Percentiles rank a stretch among this genome's conserved stretches.
Conservation (phyloP, 768 basidiomycete genomes). For the Chiua virens region DNA sequence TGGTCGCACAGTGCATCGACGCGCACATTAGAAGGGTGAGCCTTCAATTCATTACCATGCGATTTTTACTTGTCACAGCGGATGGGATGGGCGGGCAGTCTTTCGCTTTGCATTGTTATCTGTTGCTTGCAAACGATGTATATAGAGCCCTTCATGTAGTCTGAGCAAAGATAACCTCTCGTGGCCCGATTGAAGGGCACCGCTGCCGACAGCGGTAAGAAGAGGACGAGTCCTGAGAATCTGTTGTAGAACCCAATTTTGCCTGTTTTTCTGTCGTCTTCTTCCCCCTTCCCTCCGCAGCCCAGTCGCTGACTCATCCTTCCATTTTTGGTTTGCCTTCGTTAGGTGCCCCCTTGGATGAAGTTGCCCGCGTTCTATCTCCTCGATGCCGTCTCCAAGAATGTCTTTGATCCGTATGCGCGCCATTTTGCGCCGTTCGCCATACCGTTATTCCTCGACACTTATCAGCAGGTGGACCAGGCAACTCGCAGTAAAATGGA, state of each 20-base stretch:
- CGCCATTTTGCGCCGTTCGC: conserved; percentile 81
- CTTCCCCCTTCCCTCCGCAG: conserved; percentile 9
- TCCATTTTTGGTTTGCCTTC: conserved; percentile 27
- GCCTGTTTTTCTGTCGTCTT: conserved; percentile 30
- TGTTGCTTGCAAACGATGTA: conserved; percentile 43
- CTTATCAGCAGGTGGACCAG: conserved; percentile 85
- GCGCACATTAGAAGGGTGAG: conserved; percentile 89
- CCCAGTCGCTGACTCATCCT: conserved; percentile 66
- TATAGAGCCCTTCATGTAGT: conserved; percentile 42
- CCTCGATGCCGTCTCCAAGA: conserved; percentile 96
- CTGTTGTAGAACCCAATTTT: conserved; percentile 22
- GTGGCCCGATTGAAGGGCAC: conserved; percentile 32
- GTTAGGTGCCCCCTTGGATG: conserved; percentile 83
- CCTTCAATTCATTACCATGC: conserved; percentile 31
- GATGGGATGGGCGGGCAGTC: conserved; percentile 27
- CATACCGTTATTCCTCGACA: conserved; percentile 80
- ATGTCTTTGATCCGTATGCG: conserved; percentile 91
- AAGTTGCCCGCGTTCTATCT: conserved; percentile 95
- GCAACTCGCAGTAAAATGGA: conserved; percentile 92
- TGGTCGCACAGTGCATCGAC: conserved; percentile 81
- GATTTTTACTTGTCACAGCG: conserved; percentile 26
- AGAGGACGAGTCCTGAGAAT: conserved; percentile 39
- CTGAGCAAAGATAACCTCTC: conserved; percentile 43
- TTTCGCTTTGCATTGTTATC: conserved; percentile 20
- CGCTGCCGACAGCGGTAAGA: conserved; percentile 34